Evolutionary conservation across 805 yeast species (phyloP).

Genomic region (Osmozyma mogii): DNA sequence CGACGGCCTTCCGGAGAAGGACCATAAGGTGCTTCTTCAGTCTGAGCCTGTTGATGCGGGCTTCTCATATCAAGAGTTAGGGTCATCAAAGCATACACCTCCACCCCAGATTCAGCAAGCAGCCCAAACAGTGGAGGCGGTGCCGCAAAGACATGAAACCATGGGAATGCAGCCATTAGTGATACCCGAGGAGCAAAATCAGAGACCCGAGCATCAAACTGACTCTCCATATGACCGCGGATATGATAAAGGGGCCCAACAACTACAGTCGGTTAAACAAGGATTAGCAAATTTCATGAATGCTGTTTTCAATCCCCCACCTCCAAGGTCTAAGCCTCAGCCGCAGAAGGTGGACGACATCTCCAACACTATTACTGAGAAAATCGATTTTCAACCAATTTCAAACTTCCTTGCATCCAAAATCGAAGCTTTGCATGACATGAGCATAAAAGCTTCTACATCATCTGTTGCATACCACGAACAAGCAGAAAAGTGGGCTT

Average conservation of each 20-base stretch:
- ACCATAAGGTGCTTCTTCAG: conserved; percentile 4
- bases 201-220: conserved; percentile 15
- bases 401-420: conserved; percentile 21
- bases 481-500: conserved; percentile 22
- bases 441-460: conserved; percentile 17
- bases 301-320: conserved; percentile 1
- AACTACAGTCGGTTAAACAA: conserved; percentile 17
- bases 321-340: background rate
- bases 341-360: conserved; percentile 21
- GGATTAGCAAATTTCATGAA: conserved; percentile 5
- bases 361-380: conserved; percentile 22
- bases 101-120: background rate
- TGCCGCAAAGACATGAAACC: background rate
- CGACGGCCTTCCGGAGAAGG: conserved; percentile 1
- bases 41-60: conserved; percentile 6
- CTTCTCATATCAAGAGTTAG: background rate
- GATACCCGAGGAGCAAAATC: conserved; percentile 7
- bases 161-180: conserved; percentile 10
- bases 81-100: background rate
- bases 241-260: conserved; percentile 24
- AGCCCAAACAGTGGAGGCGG: background rate
- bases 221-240: conserved; percentile 29
- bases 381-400: conserved; percentile 29
- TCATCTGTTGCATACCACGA: conserved; percentile 23
- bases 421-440: conserved; percentile 19